Percentiles rank a stretch among this genome's conserved stretches.
These are phyloP conservation scores for Coniferiporia sulphurascens DNA, from an alignment of 1,284 basidiomycete species.

Conservation along the genomic window DNA sequence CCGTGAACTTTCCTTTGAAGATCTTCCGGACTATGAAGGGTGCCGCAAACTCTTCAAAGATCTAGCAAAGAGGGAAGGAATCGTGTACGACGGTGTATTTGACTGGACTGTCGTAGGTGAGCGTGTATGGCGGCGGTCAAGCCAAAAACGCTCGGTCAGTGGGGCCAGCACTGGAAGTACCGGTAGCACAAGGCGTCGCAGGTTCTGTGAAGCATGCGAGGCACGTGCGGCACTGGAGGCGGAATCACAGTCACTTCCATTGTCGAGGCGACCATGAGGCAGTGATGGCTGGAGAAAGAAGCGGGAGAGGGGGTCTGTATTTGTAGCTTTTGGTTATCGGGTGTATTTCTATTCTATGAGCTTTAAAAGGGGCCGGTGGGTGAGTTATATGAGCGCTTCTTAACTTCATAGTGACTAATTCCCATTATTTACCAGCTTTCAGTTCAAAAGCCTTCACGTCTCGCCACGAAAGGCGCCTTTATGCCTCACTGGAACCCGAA, in stretches of 20 bases:
- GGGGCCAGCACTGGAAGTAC: conserved; percentile 1
- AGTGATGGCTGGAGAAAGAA: background rate
- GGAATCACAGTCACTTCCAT: conserved; percentile 4
- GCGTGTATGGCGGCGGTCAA: conserved; percentile 10
- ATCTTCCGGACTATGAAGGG: conserved; percentile 87
- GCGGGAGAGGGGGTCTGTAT: conserved; percentile 3
- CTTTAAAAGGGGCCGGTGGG: background rate
- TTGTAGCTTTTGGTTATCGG: conserved; percentile 1
- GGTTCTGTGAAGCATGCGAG: conserved; percentile 19
- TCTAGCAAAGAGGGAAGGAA: conserved; percentile 44
- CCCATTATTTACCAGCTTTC: no score
- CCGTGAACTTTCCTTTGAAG: conserved; percentile 83
- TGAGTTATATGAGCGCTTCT: background rate
- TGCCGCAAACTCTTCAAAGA: conserved; percentile 77
- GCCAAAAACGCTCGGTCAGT: conserved; percentile 4
- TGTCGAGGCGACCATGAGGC: conserved; percentile 12
- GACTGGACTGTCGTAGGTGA: conserved; percentile 36
- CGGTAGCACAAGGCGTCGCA: conserved; percentile 4
- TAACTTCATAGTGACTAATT: background rate
- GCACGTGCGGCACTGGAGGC: conserved; percentile 13
- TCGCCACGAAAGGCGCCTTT: no score
- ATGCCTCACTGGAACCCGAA: no score
- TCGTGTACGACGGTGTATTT: conserved; percentile 51
- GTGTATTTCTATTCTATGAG: conserved; percentile 5
- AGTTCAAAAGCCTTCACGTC: no score